phyloP scores from a whole-genome alignment of 306 rosid species.

The Cucumis melo region DNA sequence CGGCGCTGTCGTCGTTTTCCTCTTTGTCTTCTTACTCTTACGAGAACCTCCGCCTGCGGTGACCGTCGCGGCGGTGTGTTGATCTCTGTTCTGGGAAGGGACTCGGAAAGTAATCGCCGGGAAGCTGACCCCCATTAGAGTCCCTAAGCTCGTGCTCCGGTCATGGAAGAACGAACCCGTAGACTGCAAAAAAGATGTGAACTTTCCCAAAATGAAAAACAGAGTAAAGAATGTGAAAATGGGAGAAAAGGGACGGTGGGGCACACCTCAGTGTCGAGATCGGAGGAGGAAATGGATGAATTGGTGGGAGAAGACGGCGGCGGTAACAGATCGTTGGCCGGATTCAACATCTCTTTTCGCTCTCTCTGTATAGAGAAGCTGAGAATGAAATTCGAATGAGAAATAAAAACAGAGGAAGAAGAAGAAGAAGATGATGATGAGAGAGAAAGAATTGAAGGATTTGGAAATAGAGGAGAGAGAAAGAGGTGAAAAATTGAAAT shows the following conservation, averaged over 20 bases:
- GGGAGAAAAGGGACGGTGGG: neutral
- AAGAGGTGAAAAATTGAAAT: neutral
- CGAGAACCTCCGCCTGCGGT: constrained; percentile 13
- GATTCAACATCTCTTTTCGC: constrained; percentile 51
- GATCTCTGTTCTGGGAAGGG: constrained; percentile 58
- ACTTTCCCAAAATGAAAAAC: neutral
- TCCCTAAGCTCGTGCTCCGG: constrained; percentile 72
- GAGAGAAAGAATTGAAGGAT: neutral
- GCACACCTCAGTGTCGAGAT: constrained; percentile 81
- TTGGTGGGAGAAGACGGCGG: constrained; percentile 80
- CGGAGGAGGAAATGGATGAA: constrained; percentile 92
- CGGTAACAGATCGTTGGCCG: constrained; percentile 60
- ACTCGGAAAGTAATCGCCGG: constrained; percentile 76
- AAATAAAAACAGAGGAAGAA: neutral
- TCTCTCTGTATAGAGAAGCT: neutral
- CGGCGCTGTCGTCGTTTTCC: constrained; percentile 19
- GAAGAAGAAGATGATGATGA: neutral
- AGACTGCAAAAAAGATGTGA: constrained; percentile 30
- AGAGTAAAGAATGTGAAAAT: neutral
- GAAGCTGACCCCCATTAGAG: constrained; percentile 85
- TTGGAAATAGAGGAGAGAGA: neutral
- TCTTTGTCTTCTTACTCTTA: constrained; percentile 27
- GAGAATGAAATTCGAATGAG: neutral
- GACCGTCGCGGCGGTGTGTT: constrained; percentile 10
- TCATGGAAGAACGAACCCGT: constrained; percentile 94